These are phyloP conservation scores for Mycena belliarum DNA, from an alignment of 768 basidiomycete genomes.

Conservation along the genomic window DNA sequence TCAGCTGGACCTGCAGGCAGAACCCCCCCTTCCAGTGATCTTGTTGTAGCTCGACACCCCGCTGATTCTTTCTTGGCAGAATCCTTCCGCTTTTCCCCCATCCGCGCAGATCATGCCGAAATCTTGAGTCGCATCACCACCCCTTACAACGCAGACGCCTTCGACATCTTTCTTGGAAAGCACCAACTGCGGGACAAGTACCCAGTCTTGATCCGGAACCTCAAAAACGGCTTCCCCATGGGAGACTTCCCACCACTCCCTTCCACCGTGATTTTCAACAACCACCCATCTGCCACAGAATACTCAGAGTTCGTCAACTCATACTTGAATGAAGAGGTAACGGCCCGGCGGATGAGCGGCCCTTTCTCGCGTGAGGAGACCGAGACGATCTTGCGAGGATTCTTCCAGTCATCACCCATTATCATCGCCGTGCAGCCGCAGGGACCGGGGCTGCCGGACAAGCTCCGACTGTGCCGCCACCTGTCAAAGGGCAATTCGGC, in stretches of 20 bases:
- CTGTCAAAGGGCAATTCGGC: slow-evolving; percentile 19
- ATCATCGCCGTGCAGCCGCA: slow-evolving; percentile 18
- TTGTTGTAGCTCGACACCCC: slow-evolving; percentile 8
- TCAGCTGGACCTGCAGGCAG: not conserved
- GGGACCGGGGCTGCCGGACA: slow-evolving; percentile 14
- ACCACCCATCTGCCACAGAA: slow-evolving; percentile 20
- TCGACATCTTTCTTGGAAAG: no score
- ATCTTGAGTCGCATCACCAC: no score
- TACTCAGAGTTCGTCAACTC: slow-evolving; percentile 9
- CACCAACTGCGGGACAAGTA: not conserved
- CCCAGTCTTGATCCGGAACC: slow-evolving; percentile 22
- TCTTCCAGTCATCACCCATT: slow-evolving; percentile 32
- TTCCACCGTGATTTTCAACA: slow-evolving; percentile 25
- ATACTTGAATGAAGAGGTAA: slow-evolving; percentile 22
- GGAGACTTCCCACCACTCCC: slow-evolving; percentile 23
- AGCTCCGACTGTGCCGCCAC: slow-evolving; percentile 25
- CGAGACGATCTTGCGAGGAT: slow-evolving; percentile 27
- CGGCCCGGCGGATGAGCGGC: slow-evolving; percentile 22
- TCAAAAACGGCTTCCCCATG: slow-evolving; percentile 28
- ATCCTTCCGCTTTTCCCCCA: slow-evolving; percentile 1
- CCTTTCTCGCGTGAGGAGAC: slow-evolving; percentile 24
- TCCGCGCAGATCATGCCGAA: not conserved
- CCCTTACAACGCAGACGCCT: no score
- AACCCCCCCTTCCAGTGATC: not conserved
- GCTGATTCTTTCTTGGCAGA: no score